phyloP scores from a whole-genome alignment of 495 filamentous ascomycete species.

The Hyphodiscus hymeniophilus region DNA sequence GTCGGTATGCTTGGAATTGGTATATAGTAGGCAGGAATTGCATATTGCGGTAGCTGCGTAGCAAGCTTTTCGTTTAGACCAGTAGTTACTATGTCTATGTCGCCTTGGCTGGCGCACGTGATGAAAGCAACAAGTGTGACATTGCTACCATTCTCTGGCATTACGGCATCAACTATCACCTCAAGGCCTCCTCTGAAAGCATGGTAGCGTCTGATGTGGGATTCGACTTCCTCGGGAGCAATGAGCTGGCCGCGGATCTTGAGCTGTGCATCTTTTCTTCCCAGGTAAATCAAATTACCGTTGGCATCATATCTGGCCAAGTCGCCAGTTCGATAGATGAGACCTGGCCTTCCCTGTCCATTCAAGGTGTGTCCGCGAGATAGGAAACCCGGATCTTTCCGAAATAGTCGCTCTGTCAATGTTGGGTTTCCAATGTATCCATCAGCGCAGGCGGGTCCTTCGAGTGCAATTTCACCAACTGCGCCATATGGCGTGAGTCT shows the following conservation, averaged over 20 bases:
- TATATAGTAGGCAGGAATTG: conserved; percentile 20
- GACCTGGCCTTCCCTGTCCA: conserved; percentile 20
- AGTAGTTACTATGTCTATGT: neutral
- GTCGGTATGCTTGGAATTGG: conserved; percentile 7
- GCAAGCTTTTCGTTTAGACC: neutral
- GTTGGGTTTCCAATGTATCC: conserved; percentile 37
- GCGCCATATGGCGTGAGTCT: conserved; percentile 46
- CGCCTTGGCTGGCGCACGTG: neutral
- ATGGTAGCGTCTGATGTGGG: neutral
- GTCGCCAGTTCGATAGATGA: conserved; percentile 49
- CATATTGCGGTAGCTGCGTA: conserved; percentile 17
- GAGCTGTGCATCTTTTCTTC: conserved; percentile 23
- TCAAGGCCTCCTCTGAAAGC: neutral
- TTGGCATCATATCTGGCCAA: conserved; percentile 21
- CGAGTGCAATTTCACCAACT: conserved; percentile 53
- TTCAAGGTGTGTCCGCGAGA: conserved; percentile 15
- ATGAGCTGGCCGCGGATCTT: conserved; percentile 25
- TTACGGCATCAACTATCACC: no score
- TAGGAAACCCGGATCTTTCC: conserved; percentile 22
- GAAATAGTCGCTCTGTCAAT: no score
- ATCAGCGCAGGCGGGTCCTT: conserved; percentile 45
- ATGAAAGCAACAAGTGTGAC: neutral
- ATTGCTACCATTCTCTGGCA: neutral
- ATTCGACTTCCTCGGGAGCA: conserved; percentile 23
- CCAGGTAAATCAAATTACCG: conserved; percentile 31